Base-by-base conservation (phyloP, 805 yeast genomes). In the Komagataella ulmi region DNA sequence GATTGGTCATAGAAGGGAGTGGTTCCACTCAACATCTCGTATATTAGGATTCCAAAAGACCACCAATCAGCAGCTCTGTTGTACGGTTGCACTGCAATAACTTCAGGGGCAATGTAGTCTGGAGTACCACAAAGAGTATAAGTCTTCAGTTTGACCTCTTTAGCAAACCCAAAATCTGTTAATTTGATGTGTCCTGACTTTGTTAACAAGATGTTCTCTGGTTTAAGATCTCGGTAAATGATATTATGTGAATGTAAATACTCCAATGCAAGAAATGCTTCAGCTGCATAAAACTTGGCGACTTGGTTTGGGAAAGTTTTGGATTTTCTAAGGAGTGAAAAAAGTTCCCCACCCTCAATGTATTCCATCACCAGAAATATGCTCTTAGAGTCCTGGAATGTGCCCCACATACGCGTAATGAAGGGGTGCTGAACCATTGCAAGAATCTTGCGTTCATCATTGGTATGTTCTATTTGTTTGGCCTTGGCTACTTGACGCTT, bases 61-160 rank as follows among this genome's bases (percentile, higher is more conserved):
- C 83, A 79, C 83, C 83, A 79, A 62, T 79, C 83, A 21, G 79
- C 83, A 2, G 80, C 74, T 58, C 78, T 78, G 62, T 79, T 79
- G 63, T 79, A 79, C 2, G 83, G 82, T 57, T 78, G 76, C 8
- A 81, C 76, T 3, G 83, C 77, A 23, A 79, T 79, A n/a, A 79
- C 83, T 59, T 79, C 83, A 3, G 83, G 83, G 0, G 83, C 83
- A 51, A 79, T 79, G 60, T 79, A 79, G 63, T 79, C 83, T 0
- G 83, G 83, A 1, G 83, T 79, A 49, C 83, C 83, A 64, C 83
- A 79, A 54, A 79, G 71, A 1, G 83, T 79, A 69, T 77, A 79
- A 6, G 83, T 79, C 17, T 76, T 81, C 44, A 79, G 78, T 55
- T 65, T 67, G 44, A 79, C 83, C 58, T 78, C 83, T 60, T 79